phyloP scores from a whole-genome alignment of 768 basidiomycete genomes.

The Termitomyces sp. region DNA sequence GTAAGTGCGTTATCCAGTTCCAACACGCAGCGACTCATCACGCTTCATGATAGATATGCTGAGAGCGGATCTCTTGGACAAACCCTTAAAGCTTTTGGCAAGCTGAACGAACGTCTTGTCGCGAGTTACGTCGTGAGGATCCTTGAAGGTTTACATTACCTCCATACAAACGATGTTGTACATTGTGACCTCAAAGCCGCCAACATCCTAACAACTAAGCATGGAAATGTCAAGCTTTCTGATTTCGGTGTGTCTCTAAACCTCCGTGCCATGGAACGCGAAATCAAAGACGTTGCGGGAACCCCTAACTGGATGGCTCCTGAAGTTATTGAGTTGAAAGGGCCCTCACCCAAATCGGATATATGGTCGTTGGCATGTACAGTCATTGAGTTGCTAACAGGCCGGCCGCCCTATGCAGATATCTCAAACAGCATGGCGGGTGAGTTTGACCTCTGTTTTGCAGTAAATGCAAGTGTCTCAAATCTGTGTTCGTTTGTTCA shows the following conservation, averaged over 20 bases:
- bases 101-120: conserved; percentile 88
- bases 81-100: conserved; percentile 91
- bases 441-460: conserved; percentile 32
- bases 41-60: conserved; percentile 65
- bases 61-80: conserved; percentile 96
- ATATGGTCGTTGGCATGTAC: conserved; percentile 97
- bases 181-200: conserved; percentile 99
- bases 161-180: conserved; percentile 87
- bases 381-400: conserved; percentile 90
- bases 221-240: conserved; percentile 93
- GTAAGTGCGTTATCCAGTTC: conserved; percentile 45
- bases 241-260: conserved; percentile 98
- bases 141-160: conserved; percentile 90
- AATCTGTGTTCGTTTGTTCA: conserved; percentile 15
- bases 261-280: conserved; percentile 84
- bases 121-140: conserved; percentile 96
- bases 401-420: conserved; percentile 88
- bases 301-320: conserved; percentile 99
- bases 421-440: conserved; percentile 90
- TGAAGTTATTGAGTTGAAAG: conserved; percentile 94
- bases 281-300: conserved; percentile 84
- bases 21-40: conserved; percentile 7
- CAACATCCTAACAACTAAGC: conserved; percentile 98
- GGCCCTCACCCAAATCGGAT: conserved; percentile 89
- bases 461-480: conserved; percentile 1